Base-by-base conservation (phyloP, 208 protist species). In the Wallacemonas sp. region DNA sequence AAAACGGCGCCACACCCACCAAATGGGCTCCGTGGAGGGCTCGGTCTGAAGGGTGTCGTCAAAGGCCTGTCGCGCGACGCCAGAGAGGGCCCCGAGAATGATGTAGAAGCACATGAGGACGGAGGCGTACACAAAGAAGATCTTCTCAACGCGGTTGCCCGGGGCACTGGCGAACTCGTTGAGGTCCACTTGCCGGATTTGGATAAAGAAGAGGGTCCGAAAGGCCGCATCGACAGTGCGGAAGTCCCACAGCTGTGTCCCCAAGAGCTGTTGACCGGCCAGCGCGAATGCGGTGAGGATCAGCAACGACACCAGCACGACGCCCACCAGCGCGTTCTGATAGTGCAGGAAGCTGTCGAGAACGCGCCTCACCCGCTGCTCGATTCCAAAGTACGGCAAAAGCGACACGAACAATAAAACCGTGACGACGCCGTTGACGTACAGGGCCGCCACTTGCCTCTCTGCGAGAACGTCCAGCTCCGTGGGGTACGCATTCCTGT, bases 161-260 rank as follows among this genome's bases (percentile, higher is more conserved):
- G 28, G 29, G 10, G 69, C 41, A 16, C 46, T 38, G 5, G 57
- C 39, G 36, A 89, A 14, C 7, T 46, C 57, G 38, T 67, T 41
- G 28, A 83, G 41, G 69, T 82, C 74, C 12, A 86, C 62, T 42
- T 86, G 71, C 10, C 83, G 78, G 32, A 81, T 23, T 36, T 84
- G 64, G 36, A 89, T 67, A 22, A 61, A 66, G 14, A 89, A 48
- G 1, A 86, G 55, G 11, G 49, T 76, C 46, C 61, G 36, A 42
- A 81, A 78, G 26, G 65, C 26, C 16, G 45, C 31, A 45, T 77
- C 68, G 10, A 89, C 65, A 54, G 45, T 76, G 22, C 66, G 72
- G 41, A 86, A 89, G 12, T 61, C 67, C 65, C 64, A 79, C 14
- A 89, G 31, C 25, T 26, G 67, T 25, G 31, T 4, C 29, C 74